Percentiles rank a stretch among this genome's conserved stretches.
Evolutionary conservation across 164 flowering plant species (phyloP).

Genomic region (Tetrastigma voinierianum): DNA sequence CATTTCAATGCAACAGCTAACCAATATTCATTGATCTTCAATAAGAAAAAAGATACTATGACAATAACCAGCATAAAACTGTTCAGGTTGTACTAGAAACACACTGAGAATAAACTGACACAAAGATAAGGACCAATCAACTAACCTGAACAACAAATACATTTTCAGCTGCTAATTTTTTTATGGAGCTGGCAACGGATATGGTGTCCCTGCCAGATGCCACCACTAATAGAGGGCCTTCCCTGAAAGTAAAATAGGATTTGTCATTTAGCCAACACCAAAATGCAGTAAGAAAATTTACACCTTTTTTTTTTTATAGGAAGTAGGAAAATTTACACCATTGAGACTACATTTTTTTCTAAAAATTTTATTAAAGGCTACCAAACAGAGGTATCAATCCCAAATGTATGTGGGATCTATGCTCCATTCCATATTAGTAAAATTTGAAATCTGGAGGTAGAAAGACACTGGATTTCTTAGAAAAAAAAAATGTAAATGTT

Average conservation of each 20-base stretch:
- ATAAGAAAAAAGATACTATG: neutral
- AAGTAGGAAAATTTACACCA: too few relatives aligned
- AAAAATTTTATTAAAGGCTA: too few relatives aligned
- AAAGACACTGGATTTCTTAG: neutral
- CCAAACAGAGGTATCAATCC: too few relatives aligned
- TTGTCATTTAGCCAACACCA: neutral
- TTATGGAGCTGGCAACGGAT: slow-evolving; percentile 76
- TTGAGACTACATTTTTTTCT: too few relatives aligned
- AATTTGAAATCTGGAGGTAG: neutral
- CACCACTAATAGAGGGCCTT: slow-evolving; percentile 88
- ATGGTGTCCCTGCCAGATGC: slow-evolving; percentile 96
- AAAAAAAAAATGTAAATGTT: neutral
- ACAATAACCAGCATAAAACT: neutral
- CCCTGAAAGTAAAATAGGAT: slow-evolving; percentile 40
- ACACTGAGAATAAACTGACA: neutral
- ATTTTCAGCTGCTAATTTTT: slow-evolving; percentile 66
- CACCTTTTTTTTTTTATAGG: too few relatives aligned
- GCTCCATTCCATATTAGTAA: neutral
- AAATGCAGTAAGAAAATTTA: neutral
- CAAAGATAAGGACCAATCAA: neutral
- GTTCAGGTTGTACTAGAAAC: neutral
- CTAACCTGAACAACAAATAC: slow-evolving; percentile 93
- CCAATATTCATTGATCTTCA: neutral
- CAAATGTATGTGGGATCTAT: too few relatives aligned
- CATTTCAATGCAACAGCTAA: neutral